Evolutionary conservation across 805 yeast species (phyloP).

Genomic region (Jamesozyma gamospora): DNA sequence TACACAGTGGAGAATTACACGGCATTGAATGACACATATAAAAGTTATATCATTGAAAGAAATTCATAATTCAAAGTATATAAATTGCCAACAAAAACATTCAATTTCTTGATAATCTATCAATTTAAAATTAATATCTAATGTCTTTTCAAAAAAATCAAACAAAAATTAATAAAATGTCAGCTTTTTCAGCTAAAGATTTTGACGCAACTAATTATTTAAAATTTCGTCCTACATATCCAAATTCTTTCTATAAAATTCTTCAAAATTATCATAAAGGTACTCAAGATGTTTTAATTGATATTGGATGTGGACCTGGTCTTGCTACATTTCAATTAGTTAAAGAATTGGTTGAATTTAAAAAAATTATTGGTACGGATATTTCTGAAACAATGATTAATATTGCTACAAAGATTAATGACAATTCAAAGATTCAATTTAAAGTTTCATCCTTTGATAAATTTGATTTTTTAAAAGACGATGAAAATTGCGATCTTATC

Average conservation of each 20-base stretch:
- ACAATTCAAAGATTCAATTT: slow-evolving; percentile 7
- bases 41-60: too few species aligned
- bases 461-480: slow-evolving; percentile 7
- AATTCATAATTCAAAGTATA: too few species aligned
- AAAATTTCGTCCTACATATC: slow-evolving; percentile 59
- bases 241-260: slow-evolving; percentile 37
- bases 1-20: too few species aligned
- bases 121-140: too few species aligned
- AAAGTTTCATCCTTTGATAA: slow-evolving; percentile 27
- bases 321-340: slow-evolving; percentile 46
- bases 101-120: too few species aligned
- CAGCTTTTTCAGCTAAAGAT: slow-evolving; percentile 46
- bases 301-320: slow-evolving; percentile 78
- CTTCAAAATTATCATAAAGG: slow-evolving; percentile 36
- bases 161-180: slow-evolving; percentile 36
- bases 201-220: slow-evolving; percentile 48
- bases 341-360: slow-evolving; percentile 24
- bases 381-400: slow-evolving; percentile 47
- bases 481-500: slow-evolving; percentile 40
- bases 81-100: too few species aligned
- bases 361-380: slow-evolving; percentile 54
- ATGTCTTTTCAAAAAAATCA: background rate
- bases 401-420: slow-evolving; percentile 30
- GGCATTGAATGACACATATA: too few species aligned
- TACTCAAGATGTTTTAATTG: slow-evolving; percentile 38